Base-by-base conservation (phyloP, 169 alveolate genomes). In the Eimeria brunetti region DNA sequence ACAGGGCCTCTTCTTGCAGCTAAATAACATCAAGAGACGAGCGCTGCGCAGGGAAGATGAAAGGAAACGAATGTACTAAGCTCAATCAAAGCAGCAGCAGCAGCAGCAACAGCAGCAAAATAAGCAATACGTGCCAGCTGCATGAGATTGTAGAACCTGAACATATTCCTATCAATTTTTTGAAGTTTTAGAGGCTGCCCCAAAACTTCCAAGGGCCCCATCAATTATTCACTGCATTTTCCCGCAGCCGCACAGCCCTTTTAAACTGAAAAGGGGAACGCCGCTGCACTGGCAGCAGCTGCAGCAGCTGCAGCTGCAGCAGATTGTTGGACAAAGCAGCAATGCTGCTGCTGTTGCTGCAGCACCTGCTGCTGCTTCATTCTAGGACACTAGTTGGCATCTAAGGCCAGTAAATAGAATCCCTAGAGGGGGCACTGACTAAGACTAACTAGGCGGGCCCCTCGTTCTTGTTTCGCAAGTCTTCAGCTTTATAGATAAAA, bases 1-100 rank as follows among this genome's bases (percentile, higher is more conserved):
- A 46, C 60, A 80, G n/a, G 89, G 89, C 71, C 89, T 80, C 69
- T 80, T 80, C 89, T 27, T 80, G 64, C 89, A 80, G 30, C 46
- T 16, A 20, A 20, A 38, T 8, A 75, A 75, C 36, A 22, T 24
- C 38, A 75, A 75, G 85, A 75, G 58, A 27, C 58, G 51, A 44
- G 51, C 85, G 58, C 51, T 75, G 60, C 85, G 85, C 56, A 75
- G 9, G 60, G 30, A 44, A 38, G 33, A 22, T 38, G 41, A 44
- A 4, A 22, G 20, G 60, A 38, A 41, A 75, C 36, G 30, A 7
- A 33, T 41, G 38, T 44, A 44, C 56, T 38, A 18, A 75, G 22
- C 33, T 41, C 85, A 75, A 58, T 36, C 7, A 75, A 56, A 44
- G 24, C 58, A 67, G 44, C 76, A n/a, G 76, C 76, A 67, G 76